Evolutionary conservation across 106 monocot genomes (phyloP).

Genomic region (Chionographis japonica): DNA sequence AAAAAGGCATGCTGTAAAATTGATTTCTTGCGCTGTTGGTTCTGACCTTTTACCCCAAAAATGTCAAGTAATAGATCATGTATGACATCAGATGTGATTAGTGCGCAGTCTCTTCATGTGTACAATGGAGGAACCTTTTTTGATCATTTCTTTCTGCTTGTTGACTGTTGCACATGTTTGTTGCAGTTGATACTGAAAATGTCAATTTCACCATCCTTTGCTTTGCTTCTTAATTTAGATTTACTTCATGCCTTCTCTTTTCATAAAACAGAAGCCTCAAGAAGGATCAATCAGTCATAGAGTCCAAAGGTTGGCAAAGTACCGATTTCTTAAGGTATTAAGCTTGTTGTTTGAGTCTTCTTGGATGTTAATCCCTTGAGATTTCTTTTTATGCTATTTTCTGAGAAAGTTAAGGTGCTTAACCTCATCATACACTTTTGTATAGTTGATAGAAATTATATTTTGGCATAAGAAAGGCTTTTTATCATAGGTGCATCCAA

Average conservation of each 20-base stretch:
- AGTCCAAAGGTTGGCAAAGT: constrained; percentile 95
- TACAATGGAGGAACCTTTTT: too few relatives aligned
- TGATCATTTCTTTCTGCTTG: too few relatives aligned
- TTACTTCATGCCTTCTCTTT: not conserved
- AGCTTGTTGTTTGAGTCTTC: not conserved
- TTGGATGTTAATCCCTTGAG: too few relatives aligned
- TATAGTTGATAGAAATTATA: too few relatives aligned
- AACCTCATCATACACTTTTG: too few relatives aligned
- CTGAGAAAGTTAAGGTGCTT: too few relatives aligned
- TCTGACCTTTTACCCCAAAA: not conserved
- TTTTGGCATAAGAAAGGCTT: too few relatives aligned
- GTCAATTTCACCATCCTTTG: not conserved
- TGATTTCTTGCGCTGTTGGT: constrained; percentile 1
- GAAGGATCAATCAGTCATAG: constrained; percentile 98
- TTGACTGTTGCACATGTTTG: too few relatives aligned
- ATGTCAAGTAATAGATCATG: not conserved
- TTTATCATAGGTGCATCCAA: too few relatives aligned
- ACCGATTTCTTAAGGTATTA: constrained; percentile 88
- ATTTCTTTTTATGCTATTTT: not conserved
- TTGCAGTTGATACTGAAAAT: too few relatives aligned
- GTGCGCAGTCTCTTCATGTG: too few relatives aligned
- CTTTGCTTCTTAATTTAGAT: not conserved
- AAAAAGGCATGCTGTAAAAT: constrained; percentile 70
- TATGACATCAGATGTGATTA: not conserved
- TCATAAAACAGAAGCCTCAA: constrained; percentile 84